A percentile compares a stretch with the other conserved stretches of the same genome.
Evolutionary conservation across 1,139 yeast genomes (phyloP).

Genomic region (Taphrina confusa): DNA sequence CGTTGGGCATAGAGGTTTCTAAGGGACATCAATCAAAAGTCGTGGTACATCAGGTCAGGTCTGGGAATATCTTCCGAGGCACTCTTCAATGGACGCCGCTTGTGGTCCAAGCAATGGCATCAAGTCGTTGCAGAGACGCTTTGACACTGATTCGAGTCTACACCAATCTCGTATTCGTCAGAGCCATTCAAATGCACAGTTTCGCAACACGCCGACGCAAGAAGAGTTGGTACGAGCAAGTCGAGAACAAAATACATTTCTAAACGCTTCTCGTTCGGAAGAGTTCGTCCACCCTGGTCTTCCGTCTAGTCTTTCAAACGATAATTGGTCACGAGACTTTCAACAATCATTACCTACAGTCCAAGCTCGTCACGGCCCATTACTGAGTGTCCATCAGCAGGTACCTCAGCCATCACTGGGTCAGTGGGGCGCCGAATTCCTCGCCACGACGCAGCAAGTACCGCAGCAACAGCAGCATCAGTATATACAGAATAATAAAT

Average conservation of each 20-base stretch:
- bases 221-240: neutral
- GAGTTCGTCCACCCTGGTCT: neutral
- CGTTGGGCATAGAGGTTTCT: too few relatives aligned
- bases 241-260: constrained; percentile 1
- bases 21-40: too few relatives aligned
- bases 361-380: too few relatives aligned
- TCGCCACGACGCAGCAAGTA: neutral
- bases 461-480: neutral
- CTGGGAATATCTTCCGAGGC: too few relatives aligned
- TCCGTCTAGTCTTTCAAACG: neutral
- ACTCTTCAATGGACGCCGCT: constrained; percentile 25
- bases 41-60: too few relatives aligned
- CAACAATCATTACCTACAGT: neutral
- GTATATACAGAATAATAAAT: too few relatives aligned
- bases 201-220: constrained; percentile 10
- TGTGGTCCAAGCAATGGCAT: constrained; percentile 32
- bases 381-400: neutral
- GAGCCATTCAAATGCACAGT: neutral
- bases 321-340: constrained; percentile 1
- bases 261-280: neutral
- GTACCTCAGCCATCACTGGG: neutral
- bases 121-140: constrained; percentile 25
- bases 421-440: constrained; percentile 10
- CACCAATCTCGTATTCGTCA: constrained; percentile 15
- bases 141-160: constrained; percentile 13